Percentiles rank a stretch among this genome's conserved stretches.
These are phyloP conservation scores for Flaveria robusta DNA, from an alignment of 129 eudicot species.

Conservation along the genomic window DNA sequence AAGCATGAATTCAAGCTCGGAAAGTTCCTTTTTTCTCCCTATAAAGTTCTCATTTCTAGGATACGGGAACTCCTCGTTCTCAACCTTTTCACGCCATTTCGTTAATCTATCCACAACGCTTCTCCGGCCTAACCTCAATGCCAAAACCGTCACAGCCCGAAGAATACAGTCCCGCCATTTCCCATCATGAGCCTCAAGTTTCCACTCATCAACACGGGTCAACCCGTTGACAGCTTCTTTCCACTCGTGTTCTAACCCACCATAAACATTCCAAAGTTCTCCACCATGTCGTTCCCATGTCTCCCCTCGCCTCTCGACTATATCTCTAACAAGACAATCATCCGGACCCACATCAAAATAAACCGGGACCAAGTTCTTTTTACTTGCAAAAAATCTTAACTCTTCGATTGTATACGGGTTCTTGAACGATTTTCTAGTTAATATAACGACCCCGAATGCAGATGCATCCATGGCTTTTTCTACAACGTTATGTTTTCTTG, in stretches of 20 bases:
- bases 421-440: conserved; percentile 82
- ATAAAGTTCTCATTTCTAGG: conserved; percentile 85
- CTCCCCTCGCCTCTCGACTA: conserved; percentile 88
- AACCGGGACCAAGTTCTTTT: conserved; percentile 87
- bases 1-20: conserved; percentile 89
- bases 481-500: conserved; percentile 67
- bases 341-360: conserved; percentile 89
- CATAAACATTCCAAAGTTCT: conserved; percentile 81
- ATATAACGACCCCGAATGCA: conserved; percentile 78
- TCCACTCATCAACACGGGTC: conserved; percentile 93
- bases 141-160: conserved; percentile 84
- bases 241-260: conserved; percentile 93
- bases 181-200: conserved; percentile 86
- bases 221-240: conserved; percentile 78
- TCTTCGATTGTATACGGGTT: conserved; percentile 92
- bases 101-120: conserved; percentile 82
- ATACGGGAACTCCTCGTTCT: conserved; percentile 86
- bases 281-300: conserved; percentile 90
- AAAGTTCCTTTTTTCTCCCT: conserved; percentile 88
- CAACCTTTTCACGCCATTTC: conserved; percentile 88
- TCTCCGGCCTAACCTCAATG: conserved; percentile 84
- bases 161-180: conserved; percentile 95
- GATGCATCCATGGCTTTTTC: conserved; percentile 94
- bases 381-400: conserved; percentile 74
- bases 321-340: conserved; percentile 90